phyloP scores from a whole-genome alignment of 192 early-diverging fungal species.

The Coemansia sp. region DNA sequence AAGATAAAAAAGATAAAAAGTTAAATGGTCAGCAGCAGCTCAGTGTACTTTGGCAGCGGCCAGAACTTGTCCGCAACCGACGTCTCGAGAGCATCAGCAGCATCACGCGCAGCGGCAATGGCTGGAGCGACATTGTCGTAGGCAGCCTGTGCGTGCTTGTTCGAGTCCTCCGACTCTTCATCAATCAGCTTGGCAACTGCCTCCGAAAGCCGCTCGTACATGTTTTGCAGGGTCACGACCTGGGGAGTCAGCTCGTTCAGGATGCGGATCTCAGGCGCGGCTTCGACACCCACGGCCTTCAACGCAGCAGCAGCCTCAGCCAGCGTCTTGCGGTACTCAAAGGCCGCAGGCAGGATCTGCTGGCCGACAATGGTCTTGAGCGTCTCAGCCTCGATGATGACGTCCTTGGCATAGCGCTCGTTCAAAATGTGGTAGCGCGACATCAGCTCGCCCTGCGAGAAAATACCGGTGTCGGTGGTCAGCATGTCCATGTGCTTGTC shows the following conservation, averaged over 20 bases:
- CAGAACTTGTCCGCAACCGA: slow-evolving; percentile 88
- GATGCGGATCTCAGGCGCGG: slow-evolving; percentile 68
- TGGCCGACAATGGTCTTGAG: slow-evolving; percentile 77
- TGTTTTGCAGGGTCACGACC: slow-evolving; percentile 58
- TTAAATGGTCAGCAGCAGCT: slow-evolving; percentile 73
- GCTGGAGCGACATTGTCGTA: slow-evolving; percentile 60
- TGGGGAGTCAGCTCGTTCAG: slow-evolving; percentile 68
- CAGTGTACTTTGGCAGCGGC: slow-evolving; percentile 96
- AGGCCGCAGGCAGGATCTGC: slow-evolving; percentile 85
- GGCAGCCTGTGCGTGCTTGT: slow-evolving; percentile 68
- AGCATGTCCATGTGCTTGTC: slow-evolving; percentile 74
- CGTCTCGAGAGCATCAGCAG: slow-evolving; percentile 78
- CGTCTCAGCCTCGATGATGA: slow-evolving; percentile 90
- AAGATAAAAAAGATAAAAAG: background rate
- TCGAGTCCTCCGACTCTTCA: slow-evolving; percentile 55
- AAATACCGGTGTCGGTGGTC: slow-evolving; percentile 73
- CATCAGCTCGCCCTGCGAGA: slow-evolving; percentile 81
- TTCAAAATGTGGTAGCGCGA: slow-evolving; percentile 95
- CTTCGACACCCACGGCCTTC: slow-evolving; percentile 59
- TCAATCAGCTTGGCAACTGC: slow-evolving; percentile 58
- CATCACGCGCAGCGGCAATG: slow-evolving; percentile 69
- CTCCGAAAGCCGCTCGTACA: slow-evolving; percentile 57
- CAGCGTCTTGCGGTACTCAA: slow-evolving; percentile 84
- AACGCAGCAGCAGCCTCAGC: slow-evolving; percentile 78
- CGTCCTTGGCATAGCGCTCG: slow-evolving; percentile 98